Evolutionary conservation across 139 green algal genomes (phyloP), one percentile per base, ranked within the genome.

Genomic region (Haematococcus lacustris): DNA sequence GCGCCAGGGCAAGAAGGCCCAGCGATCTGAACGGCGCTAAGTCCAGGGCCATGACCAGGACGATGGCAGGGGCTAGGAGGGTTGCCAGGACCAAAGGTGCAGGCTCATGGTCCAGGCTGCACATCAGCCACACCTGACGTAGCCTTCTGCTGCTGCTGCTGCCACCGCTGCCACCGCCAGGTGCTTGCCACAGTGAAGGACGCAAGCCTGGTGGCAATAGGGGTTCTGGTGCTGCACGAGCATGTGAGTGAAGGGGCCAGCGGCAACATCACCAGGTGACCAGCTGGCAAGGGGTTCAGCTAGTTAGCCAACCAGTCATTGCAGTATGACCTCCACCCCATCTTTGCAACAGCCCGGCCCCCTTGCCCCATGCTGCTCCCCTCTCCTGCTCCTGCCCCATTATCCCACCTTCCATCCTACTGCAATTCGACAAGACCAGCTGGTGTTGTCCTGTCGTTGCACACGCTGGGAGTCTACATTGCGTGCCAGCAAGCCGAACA

Each of bases 131-230:
- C 53, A 63, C 17, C n/a, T n/a, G n/a, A n/a, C n/a, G n/a, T n/a
- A 63, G 17, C 53, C 13, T 32, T 7, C 53, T 35, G 3, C 53
- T 28, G 13, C n/a, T n/a, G n/a, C 25, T 63, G 17, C 13, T 35
- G 4, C 21, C 23, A 28, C 53, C 7, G 17, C 68, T 13, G 4
- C n/a, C 23, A 3, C 3, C 26, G 59, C 33, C 43, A 79, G 74
- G 88, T 91, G 38, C 68, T 95, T 37, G 89, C 85, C 7, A 93
- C 87, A 0, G 86, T 94, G 25, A 96, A 96, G 79, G 93, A 95
- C 73, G 81, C 90, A 3, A 26, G 84, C 33, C 81, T 94, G 63
- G 88, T 96, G 35, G 72, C 76, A 43, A 73, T 93, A 23, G 85
- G 90, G 47, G 84, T 93, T 23, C 65, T 87, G 3, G 83, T 95